Base-by-base conservation (phyloP, 306 rosid genomes). In the Alnus rubra region DNA sequence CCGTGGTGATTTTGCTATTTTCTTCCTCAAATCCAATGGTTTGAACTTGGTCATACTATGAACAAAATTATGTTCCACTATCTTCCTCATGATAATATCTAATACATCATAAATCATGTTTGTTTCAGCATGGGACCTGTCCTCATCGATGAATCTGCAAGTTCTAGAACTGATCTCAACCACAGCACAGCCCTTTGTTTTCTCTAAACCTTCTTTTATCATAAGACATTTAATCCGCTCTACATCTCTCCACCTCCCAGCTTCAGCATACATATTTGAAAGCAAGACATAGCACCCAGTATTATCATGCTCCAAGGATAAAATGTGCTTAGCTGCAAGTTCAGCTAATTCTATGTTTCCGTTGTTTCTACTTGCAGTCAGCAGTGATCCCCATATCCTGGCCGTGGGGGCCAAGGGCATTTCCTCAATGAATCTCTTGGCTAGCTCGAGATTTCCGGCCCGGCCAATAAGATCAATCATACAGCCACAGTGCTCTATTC, bases 401-500 rank as follows among this genome's bases (percentile, higher is more conserved):
- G 89, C 92, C 7, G 89, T 85, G 30, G 88, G 87, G 39, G 35
- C 69, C 82, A 90, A 47, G 15, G 87, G 81, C 84, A 87, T 85
- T 78, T 82, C 83, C 5, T 87, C 79, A 19, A 90, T 82, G 64
- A 90, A 88, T 35, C 31, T 68, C 84, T 80, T 76, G 80, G 94
- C 92, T 82, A 10, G 75, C 28, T 82, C 82, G 35, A 88, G 72
- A 48, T 88, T 68, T 4, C 91, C 87, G 2, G 80, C 62, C 42
- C 86, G 84, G 12, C 92, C 88, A 55, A 90, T 48, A 50, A 88
- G 89, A 78, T 90, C 92, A 10, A 88, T 74, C 83, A 88, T 82
- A 79, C 92, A 88, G 39, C 92, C 92, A 62, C 78, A 85, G 53
- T 87, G 94, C 86, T 88, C 94, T 73, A 87, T 82, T 69, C 86